These are phyloP conservation scores for Jaapia argillacea DNA, from an alignment of 768 basidiomycete species.

Conservation along the genomic window DNA sequence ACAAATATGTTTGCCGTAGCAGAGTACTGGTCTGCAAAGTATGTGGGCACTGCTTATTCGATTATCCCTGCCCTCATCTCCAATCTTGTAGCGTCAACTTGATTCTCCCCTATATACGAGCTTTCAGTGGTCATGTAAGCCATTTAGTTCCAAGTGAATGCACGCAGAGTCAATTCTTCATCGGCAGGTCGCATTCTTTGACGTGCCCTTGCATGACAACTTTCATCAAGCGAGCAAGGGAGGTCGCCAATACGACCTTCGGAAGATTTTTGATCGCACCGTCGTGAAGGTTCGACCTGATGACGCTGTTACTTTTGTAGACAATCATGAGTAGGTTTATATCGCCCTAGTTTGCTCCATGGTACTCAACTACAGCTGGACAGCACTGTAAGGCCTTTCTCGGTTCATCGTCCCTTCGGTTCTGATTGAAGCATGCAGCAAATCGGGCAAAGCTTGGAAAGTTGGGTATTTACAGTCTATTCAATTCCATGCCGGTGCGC, in stretches of 20 bases:
- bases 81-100: constrained; percentile 30
- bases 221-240: constrained; percentile 68
- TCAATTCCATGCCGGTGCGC: not conserved
- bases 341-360: not conserved
- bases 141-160: not conserved
- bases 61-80: not conserved
- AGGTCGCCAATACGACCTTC: constrained; percentile 62
- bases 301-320: constrained; percentile 85
- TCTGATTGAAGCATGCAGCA: constrained; percentile 27
- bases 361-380: constrained; percentile 1
- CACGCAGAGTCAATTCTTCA: not conserved
- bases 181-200: constrained; percentile 76
- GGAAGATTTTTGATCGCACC: constrained; percentile 61
- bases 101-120: constrained; percentile 48
- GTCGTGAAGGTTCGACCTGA: constrained; percentile 58
- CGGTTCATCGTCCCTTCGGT: constrained; percentile 1
- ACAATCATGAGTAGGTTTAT: constrained; percentile 73
- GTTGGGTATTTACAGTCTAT: constrained; percentile 49
- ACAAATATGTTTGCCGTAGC: constrained; percentile 56
- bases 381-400: constrained; percentile 47
- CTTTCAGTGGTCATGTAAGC: constrained; percentile 56
- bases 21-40: constrained; percentile 81
- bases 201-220: constrained; percentile 83
- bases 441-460: constrained; percentile 70
- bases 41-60: constrained; percentile 11